Conservation (phyloP, 805 yeast genomes). For the Phaffomyces antillensis region DNA sequence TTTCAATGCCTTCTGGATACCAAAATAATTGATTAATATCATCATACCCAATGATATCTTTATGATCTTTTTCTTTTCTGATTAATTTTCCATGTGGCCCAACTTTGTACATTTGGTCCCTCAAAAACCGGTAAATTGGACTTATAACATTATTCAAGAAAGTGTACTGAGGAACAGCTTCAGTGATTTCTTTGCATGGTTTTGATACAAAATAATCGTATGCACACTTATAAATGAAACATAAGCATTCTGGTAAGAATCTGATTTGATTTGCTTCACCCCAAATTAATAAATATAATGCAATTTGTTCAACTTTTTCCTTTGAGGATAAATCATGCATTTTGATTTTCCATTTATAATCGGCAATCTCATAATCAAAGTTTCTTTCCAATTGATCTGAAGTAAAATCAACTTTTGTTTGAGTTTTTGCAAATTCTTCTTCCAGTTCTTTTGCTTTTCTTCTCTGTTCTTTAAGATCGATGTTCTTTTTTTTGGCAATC, state of each 20-base stretch:
- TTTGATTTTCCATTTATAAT: slow-evolving; percentile 48
- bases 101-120: slow-evolving; percentile 44
- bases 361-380: slow-evolving; percentile 59
- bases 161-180: slow-evolving; percentile 31
- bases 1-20: slow-evolving; percentile 67
- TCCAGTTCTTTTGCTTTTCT: slow-evolving; percentile 39
- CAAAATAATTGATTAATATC: slow-evolving; percentile 86
- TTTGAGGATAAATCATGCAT: slow-evolving; percentile 41
- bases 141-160: slow-evolving; percentile 63
- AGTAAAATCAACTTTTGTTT: slow-evolving; percentile 46
- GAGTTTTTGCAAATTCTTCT: slow-evolving; percentile 39
- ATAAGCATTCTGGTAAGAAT: slow-evolving; percentile 82
- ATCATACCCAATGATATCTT: slow-evolving; percentile 73
- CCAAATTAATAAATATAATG: slow-evolving; percentile 73
- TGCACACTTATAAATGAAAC: slow-evolving; percentile 79
- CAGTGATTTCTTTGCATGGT: slow-evolving; percentile 14
- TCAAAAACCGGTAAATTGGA: slow-evolving; percentile 57
- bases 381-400: slow-evolving; percentile 35
- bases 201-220: slow-evolving; percentile 51
- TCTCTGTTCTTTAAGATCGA: slow-evolving; percentile 27
- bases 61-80: slow-evolving; percentile 55
- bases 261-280: slow-evolving; percentile 85
- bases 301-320: slow-evolving; percentile 55
- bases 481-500: slow-evolving; percentile 34
- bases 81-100: slow-evolving; percentile 40